Conservation (phyloP, 495 filamentous ascomycete genomes). For the Xylaria cubensis region DNA sequence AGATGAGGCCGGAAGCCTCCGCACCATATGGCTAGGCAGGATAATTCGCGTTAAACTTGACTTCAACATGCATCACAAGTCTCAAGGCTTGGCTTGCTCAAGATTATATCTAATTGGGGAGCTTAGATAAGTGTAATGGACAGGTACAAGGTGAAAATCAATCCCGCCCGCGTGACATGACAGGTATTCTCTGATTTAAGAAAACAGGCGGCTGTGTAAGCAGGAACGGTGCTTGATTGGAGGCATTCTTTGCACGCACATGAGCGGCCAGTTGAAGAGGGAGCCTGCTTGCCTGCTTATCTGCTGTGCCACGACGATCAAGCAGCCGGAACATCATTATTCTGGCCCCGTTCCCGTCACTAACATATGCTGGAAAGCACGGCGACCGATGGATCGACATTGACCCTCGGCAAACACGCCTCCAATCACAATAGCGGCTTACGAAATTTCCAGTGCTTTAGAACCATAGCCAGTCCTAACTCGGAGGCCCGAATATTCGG, state of each 20-base stretch:
- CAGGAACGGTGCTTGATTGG: constrained; percentile 3
- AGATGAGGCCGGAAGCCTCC: neutral
- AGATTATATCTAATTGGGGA: neutral
- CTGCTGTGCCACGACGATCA: constrained; percentile 20
- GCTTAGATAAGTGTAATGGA: neutral
- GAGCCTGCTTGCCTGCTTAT: neutral
- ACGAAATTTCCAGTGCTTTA: neutral
- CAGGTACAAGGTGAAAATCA: neutral
- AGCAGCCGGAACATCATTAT: constrained; percentile 2
- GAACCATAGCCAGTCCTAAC: neutral
- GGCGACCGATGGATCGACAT: constrained; percentile 19
- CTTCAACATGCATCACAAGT: neutral
- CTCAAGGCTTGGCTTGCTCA: neutral
- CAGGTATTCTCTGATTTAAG: neutral
- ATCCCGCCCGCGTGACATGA: neutral
- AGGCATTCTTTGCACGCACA: neutral
- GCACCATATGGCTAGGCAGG: neutral
- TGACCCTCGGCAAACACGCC: constrained; percentile 3
- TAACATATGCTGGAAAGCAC: neutral
- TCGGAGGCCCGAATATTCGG: constrained; percentile 2
- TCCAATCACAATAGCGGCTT: constrained; percentile 8
- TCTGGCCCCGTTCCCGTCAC: constrained; percentile 6
- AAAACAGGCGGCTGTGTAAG: neutral
- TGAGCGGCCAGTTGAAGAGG: constrained; percentile 7
- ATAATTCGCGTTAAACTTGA: neutral